A percentile compares a stretch with the other conserved stretches of the same genome.
Conservation (phyloP, 805 yeast species). For the Saccharomycopsis amapae region DNA sequence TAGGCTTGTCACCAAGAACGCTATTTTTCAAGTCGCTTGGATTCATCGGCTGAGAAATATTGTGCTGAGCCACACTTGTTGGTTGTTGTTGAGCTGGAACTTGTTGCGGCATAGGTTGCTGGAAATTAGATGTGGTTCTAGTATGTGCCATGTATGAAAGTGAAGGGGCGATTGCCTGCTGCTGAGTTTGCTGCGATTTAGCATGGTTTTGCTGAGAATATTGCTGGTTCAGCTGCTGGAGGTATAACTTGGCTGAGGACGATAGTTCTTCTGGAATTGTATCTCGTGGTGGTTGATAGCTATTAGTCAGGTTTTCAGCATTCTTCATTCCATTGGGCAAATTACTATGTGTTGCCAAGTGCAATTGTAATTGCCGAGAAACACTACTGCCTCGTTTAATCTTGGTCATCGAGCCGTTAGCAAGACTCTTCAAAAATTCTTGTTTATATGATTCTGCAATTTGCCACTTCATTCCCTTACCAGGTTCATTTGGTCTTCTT, state of each 20-base stretch:
- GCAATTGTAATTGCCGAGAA: conserved; percentile 71
- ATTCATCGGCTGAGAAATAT: too few relatives aligned
- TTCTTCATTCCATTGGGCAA: conserved; percentile 28
- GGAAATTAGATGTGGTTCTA: too few relatives aligned
- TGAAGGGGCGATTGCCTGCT: too few relatives aligned
- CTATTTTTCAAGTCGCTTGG: too few relatives aligned
- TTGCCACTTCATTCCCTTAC: conserved; percentile 99
- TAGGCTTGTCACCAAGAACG: not conserved
- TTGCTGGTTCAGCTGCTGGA: not conserved
- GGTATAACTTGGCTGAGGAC: not conserved
- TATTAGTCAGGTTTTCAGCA: not conserved
- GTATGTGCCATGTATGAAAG: too few relatives aligned
- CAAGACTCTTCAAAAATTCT: conserved; percentile 77
- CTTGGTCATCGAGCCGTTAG: conserved; percentile 66
- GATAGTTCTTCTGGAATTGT: not conserved
- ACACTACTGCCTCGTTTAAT: conserved; percentile 76
- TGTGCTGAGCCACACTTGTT: too few relatives aligned
- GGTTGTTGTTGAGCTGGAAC: too few relatives aligned
- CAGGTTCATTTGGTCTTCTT: conserved; percentile 91
- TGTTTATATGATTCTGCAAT: conserved; percentile 76
- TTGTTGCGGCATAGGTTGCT: too few relatives aligned
- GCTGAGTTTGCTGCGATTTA: too few relatives aligned
- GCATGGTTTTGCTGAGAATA: too few relatives aligned
- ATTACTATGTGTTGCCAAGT: conserved; percentile 43
- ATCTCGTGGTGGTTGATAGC: not conserved